Percentiles rank a stretch among this genome's conserved stretches.
Conservation (phyloP, 129 eudicot species). For the Helichrysum umbraculigerum region DNA sequence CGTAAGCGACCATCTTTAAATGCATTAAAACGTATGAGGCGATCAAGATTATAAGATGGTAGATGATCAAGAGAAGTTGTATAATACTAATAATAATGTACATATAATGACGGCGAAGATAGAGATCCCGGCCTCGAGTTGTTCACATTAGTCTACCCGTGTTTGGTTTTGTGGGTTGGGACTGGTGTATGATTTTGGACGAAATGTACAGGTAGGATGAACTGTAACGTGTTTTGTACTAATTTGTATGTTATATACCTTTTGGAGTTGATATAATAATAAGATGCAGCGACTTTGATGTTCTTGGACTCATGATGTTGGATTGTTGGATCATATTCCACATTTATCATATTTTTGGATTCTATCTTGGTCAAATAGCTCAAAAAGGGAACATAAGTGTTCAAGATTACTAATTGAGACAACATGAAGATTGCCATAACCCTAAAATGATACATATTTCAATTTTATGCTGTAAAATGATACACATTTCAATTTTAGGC, state of each 20-base stretch:
- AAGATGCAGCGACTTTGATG: not conserved
- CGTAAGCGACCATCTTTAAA: conserved; percentile 47
- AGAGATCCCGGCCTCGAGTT: not conserved
- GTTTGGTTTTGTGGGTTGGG: not conserved
- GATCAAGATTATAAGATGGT: conserved; percentile 66
- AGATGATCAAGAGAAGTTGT: not conserved
- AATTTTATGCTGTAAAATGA: no score
- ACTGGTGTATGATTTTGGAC: conserved; percentile 24
- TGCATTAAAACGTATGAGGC: conserved; percentile 51
- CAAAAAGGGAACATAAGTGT: no score
- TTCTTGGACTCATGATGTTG: not conserved
- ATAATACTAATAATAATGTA: conserved; percentile 17
- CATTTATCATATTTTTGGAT: not conserved
- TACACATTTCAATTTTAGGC: no score
- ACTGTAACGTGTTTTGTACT: conserved; percentile 6
- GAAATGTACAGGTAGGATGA: conserved; percentile 36
- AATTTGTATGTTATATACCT: not conserved
- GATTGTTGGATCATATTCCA: not conserved
- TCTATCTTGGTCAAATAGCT: no score
- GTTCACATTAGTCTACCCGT: not conserved
- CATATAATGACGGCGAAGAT: conserved; percentile 11
- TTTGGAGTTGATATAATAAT: conserved; percentile 2
- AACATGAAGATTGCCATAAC: no score
- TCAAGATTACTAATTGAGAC: no score
- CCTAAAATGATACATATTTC: no score